Conservation (phyloP, 192 early-diverging fungal genomes). For the Coemansia umbellata region DNA sequence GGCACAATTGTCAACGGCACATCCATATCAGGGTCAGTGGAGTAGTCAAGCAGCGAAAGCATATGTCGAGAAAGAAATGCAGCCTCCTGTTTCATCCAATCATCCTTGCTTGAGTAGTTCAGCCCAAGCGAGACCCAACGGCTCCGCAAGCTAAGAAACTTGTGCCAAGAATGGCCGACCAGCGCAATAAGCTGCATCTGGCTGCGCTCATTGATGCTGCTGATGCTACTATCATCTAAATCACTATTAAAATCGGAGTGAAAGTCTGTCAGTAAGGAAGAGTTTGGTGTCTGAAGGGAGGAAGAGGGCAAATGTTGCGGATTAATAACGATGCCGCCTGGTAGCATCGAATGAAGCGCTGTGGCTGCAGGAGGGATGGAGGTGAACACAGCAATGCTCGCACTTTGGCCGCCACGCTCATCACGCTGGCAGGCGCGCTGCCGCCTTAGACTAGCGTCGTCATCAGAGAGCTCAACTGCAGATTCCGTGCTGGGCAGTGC, state of each 20-base stretch:
- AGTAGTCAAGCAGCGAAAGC: conserved; percentile 21
- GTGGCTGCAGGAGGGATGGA: too few relatives aligned
- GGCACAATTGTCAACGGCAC: conserved; percentile 25
- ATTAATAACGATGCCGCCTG: too few relatives aligned
- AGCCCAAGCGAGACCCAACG: conserved; percentile 43
- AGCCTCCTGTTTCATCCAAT: conserved; percentile 37
- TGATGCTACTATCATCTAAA: conserved; percentile 1
- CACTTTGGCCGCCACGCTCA: too few relatives aligned
- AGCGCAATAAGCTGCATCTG: conserved; percentile 21
- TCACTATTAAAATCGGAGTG: conserved; percentile 21
- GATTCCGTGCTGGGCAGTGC: neutral
- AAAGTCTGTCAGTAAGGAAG: conserved; percentile 26
- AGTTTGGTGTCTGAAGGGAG: conserved; percentile 20
- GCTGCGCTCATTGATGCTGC: conserved; percentile 1
- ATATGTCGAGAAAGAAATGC: conserved; percentile 29
- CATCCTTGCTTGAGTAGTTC: conserved; percentile 25
- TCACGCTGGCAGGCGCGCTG: too few relatives aligned
- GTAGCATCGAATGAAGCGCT: too few relatives aligned
- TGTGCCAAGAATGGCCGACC: conserved; percentile 45
- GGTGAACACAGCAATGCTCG: too few relatives aligned
- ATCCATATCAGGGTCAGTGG: neutral
- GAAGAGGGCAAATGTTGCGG: too few relatives aligned
- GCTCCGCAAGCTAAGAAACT: conserved; percentile 33
- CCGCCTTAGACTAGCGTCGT: conserved; percentile 7
- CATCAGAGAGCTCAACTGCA: neutral